phyloP scores from a whole-genome alignment of 148 eudicot species.

The Rhododendron griersonianum region DNA sequence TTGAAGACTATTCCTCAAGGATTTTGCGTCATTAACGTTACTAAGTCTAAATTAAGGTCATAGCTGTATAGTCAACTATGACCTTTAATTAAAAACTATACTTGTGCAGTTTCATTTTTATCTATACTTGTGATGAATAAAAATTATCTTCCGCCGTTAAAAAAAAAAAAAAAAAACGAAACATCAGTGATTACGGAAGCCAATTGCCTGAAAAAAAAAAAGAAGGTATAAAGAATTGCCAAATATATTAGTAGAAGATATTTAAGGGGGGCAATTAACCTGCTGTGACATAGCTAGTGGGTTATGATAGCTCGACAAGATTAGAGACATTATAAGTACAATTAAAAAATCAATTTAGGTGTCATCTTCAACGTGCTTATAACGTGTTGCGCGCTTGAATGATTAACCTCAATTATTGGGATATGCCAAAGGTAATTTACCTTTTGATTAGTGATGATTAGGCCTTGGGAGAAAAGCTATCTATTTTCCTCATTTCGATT shows the following conservation, averaged over 20 bases:
- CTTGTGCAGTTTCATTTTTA: too few species aligned
- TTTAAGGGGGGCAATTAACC: neutral
- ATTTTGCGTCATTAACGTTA: too few species aligned
- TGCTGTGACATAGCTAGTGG: neutral
- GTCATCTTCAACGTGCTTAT: neutral
- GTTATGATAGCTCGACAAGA: neutral
- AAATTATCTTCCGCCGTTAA: too few species aligned
- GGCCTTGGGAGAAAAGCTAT: neutral
- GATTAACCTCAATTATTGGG: neutral
- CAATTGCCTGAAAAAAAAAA: neutral
- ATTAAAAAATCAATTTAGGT: neutral
- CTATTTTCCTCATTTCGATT: neutral
- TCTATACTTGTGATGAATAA: too few species aligned
- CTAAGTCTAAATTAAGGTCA: too few species aligned
- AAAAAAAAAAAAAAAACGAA: too few species aligned
- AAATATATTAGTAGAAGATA: neutral
- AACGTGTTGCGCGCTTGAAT: neutral
- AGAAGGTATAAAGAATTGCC: neutral
- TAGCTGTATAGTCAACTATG: too few species aligned
- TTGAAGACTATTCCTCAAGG: too few species aligned
- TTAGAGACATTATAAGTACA: neutral
- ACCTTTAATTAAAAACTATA: too few species aligned
- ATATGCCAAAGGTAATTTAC: neutral
- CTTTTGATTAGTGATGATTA: neutral
- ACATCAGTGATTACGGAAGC: neutral